Evolutionary conservation across 169 alveolate species (phyloP).

Genomic region (Cryptosporidium sp.): DNA sequence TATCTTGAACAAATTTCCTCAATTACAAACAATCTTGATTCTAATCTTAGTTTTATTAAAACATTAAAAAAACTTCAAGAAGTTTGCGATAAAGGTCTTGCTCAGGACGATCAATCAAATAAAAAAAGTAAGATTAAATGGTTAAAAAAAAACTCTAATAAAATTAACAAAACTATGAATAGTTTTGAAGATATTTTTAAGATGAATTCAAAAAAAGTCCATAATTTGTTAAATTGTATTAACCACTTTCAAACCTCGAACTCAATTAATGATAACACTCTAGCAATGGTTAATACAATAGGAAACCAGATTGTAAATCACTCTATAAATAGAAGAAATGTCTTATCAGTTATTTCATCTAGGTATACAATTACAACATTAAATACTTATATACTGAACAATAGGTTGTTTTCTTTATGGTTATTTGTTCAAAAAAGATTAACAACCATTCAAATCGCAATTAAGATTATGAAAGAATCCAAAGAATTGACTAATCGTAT

Average conservation of each 20-base stretch:
- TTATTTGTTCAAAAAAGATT: conserved; percentile 43
- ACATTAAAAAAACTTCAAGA: conserved; percentile 38
- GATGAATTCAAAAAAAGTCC: conserved; percentile 4
- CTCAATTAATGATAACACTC: conserved; percentile 5
- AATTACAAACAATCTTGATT: background rate
- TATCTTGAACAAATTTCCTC: background rate
- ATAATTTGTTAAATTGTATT: conserved; percentile 48
- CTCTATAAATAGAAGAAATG: conserved; percentile 38
- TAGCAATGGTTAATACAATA: background rate
- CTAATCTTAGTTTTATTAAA: conserved; percentile 6
- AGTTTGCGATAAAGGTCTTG: conserved; percentile 29
- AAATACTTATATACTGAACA: conserved; percentile 19
- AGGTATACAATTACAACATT: conserved; percentile 10
- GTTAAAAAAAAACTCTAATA: conserved; percentile 26
- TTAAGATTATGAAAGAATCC: conserved; percentile 9
- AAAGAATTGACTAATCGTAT: conserved; percentile 15
- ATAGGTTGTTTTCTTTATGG: conserved; percentile 58
- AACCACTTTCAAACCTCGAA: conserved; percentile 41
- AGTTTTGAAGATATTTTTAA: conserved; percentile 17
- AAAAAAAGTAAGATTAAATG: conserved; percentile 19
- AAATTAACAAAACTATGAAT: conserved; percentile 7
- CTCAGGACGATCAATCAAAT: background rate
- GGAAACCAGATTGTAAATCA: conserved; percentile 18
- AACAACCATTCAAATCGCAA: conserved; percentile 25
- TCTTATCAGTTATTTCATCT: conserved; percentile 15